Evolutionary conservation across 805 yeast species (phyloP).

Genomic region (Cyberlindnera sargentensis): DNA sequence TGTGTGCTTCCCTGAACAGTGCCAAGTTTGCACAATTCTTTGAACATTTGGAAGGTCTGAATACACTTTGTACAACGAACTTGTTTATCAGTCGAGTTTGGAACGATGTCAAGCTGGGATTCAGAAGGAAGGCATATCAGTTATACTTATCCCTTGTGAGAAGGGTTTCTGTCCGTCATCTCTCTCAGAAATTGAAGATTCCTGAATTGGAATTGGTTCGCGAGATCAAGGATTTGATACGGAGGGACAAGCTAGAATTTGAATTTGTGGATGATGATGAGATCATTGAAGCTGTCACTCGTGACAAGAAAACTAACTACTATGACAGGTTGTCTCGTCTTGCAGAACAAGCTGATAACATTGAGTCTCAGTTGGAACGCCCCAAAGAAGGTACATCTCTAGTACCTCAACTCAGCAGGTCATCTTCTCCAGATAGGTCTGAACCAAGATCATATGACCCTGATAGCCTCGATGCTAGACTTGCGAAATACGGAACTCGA

Average conservation of each 20-base stretch:
- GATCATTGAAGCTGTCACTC: constrained; percentile 8
- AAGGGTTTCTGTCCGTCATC: constrained; percentile 12
- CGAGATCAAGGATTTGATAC: constrained; percentile 15
- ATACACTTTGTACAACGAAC: constrained; percentile 7
- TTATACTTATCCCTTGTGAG: constrained; percentile 28
- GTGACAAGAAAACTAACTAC: constrained; percentile 10
- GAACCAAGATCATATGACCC: constrained; percentile 1
- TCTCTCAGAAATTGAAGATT: constrained; percentile 13
- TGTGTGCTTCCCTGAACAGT: constrained; percentile 18
- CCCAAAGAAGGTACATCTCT: too few species aligned
- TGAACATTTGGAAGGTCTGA: constrained; percentile 11
- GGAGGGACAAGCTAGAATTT: constrained; percentile 8
- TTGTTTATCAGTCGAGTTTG: constrained; percentile 21
- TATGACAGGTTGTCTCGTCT: constrained; percentile 14
- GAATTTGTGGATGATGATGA: constrained; percentile 7
- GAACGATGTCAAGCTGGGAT: constrained; percentile 16
- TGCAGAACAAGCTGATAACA: constrained; percentile 15
- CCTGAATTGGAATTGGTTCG: constrained; percentile 9
- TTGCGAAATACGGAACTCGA: constrained; percentile 1
- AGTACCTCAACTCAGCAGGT: not conserved
- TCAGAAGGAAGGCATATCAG: constrained; percentile 25
- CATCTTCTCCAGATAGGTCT: not conserved
- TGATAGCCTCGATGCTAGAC: not conserved
- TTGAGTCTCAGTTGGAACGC: constrained; percentile 6
- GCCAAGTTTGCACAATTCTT: constrained; percentile 24